Evolutionary conservation across 495 filamentous ascomycete species (phyloP).

Genomic region (Podospora anserina): DNA sequence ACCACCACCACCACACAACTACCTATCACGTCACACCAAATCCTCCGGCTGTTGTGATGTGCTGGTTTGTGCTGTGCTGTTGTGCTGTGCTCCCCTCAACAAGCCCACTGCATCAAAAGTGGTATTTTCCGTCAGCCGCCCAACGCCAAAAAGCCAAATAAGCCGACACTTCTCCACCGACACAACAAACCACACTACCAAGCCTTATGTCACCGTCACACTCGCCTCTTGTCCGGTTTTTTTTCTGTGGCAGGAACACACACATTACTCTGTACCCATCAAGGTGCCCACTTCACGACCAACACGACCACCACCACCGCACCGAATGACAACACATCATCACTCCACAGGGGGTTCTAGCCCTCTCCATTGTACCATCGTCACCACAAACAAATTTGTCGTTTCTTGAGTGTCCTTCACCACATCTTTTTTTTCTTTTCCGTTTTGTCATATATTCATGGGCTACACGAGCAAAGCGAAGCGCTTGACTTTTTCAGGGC

Average conservation of each 20-base stretch:
- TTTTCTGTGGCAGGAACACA: not conserved
- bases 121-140: not conserved
- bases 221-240: not conserved
- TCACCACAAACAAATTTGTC: not conserved
- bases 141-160: not conserved
- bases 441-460: not conserved
- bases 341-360: not conserved
- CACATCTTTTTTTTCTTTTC: not conserved
- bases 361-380: not conserved
- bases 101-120: not conserved
- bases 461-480: not conserved
- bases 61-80: not conserved
- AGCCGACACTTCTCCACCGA: not conserved
- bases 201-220: not conserved
- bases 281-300: not conserved
- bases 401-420: not conserved
- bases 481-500: too few species aligned
- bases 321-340: not conserved
- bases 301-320: not conserved
- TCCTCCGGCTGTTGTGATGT: not conserved
- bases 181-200: too few species aligned
- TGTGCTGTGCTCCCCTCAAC: not conserved
- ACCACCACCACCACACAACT: not conserved
- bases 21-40: not conserved
- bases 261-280: not conserved